Conservation (phyloP, 2,329 filamentous ascomycete genomes). For the Fusarium subtropicale region DNA sequence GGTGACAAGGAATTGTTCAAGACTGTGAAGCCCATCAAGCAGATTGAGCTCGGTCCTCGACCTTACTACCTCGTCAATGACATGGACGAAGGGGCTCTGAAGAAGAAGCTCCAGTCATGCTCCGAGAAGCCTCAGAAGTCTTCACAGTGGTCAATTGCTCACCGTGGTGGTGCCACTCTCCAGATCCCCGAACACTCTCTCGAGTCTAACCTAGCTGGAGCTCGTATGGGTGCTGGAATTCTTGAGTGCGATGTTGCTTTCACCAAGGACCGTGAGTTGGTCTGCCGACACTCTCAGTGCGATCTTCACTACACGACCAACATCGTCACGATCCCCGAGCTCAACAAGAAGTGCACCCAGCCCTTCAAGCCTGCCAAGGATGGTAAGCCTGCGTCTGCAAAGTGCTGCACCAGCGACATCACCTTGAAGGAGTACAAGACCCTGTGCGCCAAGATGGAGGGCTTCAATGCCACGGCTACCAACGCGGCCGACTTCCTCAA, state of each 20-base stretch:
- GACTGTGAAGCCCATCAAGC: slow-evolving; percentile 57
- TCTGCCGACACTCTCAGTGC: slow-evolving; percentile 75
- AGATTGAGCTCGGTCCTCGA: slow-evolving; percentile 70
- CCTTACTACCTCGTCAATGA: slow-evolving; percentile 73
- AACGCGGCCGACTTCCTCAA: slow-evolving; percentile 68
- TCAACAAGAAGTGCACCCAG: slow-evolving; percentile 71
- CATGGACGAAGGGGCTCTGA: slow-evolving; percentile 70
- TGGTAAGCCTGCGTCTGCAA: slow-evolving; percentile 66
- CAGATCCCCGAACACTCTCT: slow-evolving; percentile 73
- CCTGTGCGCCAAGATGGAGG: slow-evolving; percentile 79
- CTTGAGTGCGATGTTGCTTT: slow-evolving; percentile 77
- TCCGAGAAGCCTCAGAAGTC: slow-evolving; percentile 64
- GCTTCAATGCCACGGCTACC: slow-evolving; percentile 67
- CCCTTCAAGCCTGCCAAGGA: slow-evolving; percentile 69
- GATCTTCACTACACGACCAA: slow-evolving; percentile 77
- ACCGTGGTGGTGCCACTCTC: slow-evolving; percentile 71
- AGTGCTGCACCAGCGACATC: slow-evolving; percentile 79
- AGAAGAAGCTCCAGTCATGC: slow-evolving; percentile 69
- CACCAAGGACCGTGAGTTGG: slow-evolving; percentile 72
- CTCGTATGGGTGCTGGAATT: slow-evolving; percentile 74
- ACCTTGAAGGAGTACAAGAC: slow-evolving; percentile 74
- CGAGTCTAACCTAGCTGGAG: slow-evolving; percentile 69
- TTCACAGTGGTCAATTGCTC: slow-evolving; percentile 69
- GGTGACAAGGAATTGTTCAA: slow-evolving; percentile 39
- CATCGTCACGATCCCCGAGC: slow-evolving; percentile 70